phyloP scores from a whole-genome alignment of 192 early-diverging fungal species.

The Backusella liffmaniae region DNA sequence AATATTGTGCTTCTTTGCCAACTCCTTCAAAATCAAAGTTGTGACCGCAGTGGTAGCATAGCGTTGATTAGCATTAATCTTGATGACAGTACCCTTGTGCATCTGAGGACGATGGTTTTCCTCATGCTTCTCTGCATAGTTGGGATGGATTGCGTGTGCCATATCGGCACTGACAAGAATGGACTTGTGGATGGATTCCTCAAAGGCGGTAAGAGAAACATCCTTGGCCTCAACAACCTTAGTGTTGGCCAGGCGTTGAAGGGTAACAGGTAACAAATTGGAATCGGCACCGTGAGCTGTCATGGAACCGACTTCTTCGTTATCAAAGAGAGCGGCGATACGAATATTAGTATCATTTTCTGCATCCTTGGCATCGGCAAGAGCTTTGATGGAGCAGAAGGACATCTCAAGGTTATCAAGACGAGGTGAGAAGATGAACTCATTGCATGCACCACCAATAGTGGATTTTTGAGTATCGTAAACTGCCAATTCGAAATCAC shows the following conservation, averaged over 20 bases:
- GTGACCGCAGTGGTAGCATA: constrained; percentile 80
- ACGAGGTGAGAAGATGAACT: constrained; percentile 92
- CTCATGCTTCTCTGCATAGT: constrained; percentile 93
- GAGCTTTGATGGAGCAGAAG: constrained; percentile 78
- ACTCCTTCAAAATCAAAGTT: constrained; percentile 69
- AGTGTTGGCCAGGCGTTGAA: constrained; percentile 59
- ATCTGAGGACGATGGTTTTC: constrained; percentile 88
- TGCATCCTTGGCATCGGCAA: constrained; percentile 56
- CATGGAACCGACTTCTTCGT: constrained; percentile 94
- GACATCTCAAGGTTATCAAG: constrained; percentile 97
- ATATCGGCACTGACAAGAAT: constrained; percentile 91
- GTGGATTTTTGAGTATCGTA: constrained; percentile 88
- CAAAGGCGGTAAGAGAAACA: constrained; percentile 62
- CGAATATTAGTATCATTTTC: constrained; percentile 74
- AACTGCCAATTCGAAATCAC: constrained; percentile 97
- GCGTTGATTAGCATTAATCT: constrained; percentile 95
- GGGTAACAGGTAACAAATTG: constrained; percentile 72
- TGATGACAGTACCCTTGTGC: constrained; percentile 95
- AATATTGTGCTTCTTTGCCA: constrained; percentile 74
- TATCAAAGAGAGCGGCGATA: constrained; percentile 92
- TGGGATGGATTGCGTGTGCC: constrained; percentile 90
- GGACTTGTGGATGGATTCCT: constrained; percentile 81
- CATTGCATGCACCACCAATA: constrained; percentile 88
- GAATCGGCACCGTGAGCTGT: constrained; percentile 96
- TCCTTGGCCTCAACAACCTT: constrained; percentile 25